phyloP scores from a whole-genome alignment of 495 filamentous ascomycete genomes.

The Cercophora samala region DNA sequence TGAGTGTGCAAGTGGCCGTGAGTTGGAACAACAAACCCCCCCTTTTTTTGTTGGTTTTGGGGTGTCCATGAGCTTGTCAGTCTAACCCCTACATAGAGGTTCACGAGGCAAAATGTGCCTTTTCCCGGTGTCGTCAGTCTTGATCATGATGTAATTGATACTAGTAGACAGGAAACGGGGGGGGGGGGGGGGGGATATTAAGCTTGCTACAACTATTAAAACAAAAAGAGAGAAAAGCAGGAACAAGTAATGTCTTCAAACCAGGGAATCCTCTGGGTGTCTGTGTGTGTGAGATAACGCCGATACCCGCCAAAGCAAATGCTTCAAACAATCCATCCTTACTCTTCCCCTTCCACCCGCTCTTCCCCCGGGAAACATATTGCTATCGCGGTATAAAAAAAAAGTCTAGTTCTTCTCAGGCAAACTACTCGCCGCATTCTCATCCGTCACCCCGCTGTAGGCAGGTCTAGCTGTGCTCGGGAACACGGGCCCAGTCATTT shows the following conservation, averaged over 20 bases:
- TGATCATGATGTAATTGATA: background rate
- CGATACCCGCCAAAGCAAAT: background rate
- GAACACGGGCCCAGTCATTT: slow-evolving; percentile 48
- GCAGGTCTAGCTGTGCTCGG: slow-evolving; percentile 39
- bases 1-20: too few relatives aligned
- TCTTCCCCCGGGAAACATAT: too few relatives aligned
- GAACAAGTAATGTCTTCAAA: background rate
- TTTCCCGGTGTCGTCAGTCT: too few relatives aligned
- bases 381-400: too few relatives aligned
- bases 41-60: too few relatives aligned
- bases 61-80: too few relatives aligned
- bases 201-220: background rate
- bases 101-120: too few relatives aligned
- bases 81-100: too few relatives aligned
- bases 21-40: too few relatives aligned
- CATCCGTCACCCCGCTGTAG: slow-evolving; percentile 48
- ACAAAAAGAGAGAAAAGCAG: background rate
- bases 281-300: background rate
- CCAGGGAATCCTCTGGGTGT: background rate
- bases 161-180: background rate
- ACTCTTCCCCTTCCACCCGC: too few relatives aligned
- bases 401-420: slow-evolving; percentile 33
- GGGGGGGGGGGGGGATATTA: background rate
- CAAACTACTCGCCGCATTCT: slow-evolving; percentile 46
- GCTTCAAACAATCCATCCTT: background rate